Percentiles rank a stretch among this genome's conserved stretches.
Evolutionary conservation across 306 rosid species (phyloP).

Genomic region (Sechiopsis laciniata): DNA sequence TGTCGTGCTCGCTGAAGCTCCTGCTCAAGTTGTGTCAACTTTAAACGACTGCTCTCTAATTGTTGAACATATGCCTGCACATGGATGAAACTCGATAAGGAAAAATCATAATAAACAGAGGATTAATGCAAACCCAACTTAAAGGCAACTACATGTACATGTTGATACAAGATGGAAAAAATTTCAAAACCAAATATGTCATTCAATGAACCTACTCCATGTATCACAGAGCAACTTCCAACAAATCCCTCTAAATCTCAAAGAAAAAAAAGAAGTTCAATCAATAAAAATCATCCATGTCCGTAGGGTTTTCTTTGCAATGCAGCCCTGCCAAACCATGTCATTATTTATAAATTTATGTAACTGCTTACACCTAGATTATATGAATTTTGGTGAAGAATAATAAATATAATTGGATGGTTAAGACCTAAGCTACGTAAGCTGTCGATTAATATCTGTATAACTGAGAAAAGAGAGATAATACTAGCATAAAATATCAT

Average conservation of each 20-base stretch:
- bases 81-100: neutral
- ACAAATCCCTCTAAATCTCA: neutral
- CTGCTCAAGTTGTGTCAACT: constrained; percentile 89
- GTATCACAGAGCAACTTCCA: neutral
- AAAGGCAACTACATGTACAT: neutral
- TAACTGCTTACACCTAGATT: constrained; percentile 5
- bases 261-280: neutral
- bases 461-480: neutral
- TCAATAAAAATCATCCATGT: neutral
- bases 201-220: neutral
- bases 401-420: neutral
- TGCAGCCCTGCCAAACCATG: neutral
- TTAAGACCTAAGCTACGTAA: neutral
- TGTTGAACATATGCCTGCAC: constrained; percentile 92
- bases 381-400: constrained; percentile 4
- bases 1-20: constrained; percentile 98
- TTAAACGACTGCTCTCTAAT: constrained; percentile 91
- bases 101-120: neutral
- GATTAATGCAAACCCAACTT: neutral
- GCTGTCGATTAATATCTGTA: neutral
- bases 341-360: neutral
- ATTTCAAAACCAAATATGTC: neutral
- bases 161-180: neutral
- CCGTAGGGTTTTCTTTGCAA: neutral
- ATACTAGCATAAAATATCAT: neutral